Evolutionary conservation across 768 basidiomycete genomes (phyloP).

Genomic region (Mycena rosella): DNA sequence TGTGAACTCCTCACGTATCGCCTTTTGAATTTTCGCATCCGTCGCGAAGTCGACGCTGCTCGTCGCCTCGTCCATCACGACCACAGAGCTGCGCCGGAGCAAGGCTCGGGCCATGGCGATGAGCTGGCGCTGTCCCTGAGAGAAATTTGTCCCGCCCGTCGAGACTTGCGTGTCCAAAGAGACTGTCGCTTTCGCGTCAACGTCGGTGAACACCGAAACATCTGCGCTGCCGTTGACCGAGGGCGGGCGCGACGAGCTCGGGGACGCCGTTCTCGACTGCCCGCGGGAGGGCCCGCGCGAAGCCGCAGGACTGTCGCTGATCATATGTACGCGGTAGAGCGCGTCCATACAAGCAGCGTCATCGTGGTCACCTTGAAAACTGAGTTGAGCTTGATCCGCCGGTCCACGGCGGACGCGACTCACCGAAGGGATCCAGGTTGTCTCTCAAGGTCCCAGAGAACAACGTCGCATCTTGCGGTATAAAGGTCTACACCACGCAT

Average conservation of each 20-base stretch:
- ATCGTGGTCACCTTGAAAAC: constrained; percentile 71
- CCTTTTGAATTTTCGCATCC: constrained; percentile 90
- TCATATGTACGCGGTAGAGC: constrained; percentile 84
- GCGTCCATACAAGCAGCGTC: constrained; percentile 87
- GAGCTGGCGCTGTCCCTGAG: constrained; percentile 91
- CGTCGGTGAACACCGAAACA: constrained; percentile 63
- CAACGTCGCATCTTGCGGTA: constrained; percentile 67
- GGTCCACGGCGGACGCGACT: neutral
- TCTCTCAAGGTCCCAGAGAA: constrained; percentile 68
- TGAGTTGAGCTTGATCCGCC: neutral
- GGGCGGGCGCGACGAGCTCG: constrained; percentile 55
- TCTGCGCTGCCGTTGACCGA: constrained; percentile 50
- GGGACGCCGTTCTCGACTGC: constrained; percentile 61
- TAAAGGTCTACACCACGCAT: constrained; percentile 56
- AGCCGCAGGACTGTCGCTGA: constrained; percentile 60
- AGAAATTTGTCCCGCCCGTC: constrained; percentile 91
- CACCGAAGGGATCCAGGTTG: constrained; percentile 34
- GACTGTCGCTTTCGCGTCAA: constrained; percentile 68
- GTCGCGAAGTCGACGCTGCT: constrained; percentile 87
- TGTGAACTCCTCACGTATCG: constrained; percentile 88
- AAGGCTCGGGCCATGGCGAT: constrained; percentile 90
- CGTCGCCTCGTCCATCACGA: constrained; percentile 87
- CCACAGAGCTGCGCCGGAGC: constrained; percentile 76
- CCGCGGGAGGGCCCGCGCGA: constrained; percentile 66
- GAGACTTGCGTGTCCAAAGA: constrained; percentile 85